phyloP scores from a whole-genome alignment of 2,329 filamentous ascomycete species.

The Knoxdaviesia proteae region DNA sequence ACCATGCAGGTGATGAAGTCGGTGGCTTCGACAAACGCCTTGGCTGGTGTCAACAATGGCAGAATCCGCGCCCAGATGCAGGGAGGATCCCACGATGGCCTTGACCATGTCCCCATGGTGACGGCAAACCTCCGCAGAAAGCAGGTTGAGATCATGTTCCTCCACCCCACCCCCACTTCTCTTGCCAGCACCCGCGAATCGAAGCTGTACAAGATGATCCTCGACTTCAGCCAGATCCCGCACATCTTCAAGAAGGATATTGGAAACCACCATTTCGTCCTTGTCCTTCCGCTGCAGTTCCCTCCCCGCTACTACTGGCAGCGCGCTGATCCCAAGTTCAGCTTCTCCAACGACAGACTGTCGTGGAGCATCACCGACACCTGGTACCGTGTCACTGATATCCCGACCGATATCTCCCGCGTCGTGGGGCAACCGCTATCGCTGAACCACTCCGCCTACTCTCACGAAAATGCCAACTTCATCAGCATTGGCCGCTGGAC shows the following conservation, averaged over 20 bases:
- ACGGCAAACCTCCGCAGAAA: constrained; percentile 17
- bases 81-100: too few relatives aligned
- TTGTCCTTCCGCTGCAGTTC: constrained; percentile 22
- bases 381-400: constrained; percentile 28
- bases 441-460: constrained; percentile 15
- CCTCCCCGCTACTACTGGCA: constrained; percentile 28
- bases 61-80: too few relatives aligned
- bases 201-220: constrained; percentile 18
- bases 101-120: too few relatives aligned
- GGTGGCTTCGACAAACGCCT: too few relatives aligned
- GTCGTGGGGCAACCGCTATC: constrained; percentile 16
- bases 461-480: too few relatives aligned
- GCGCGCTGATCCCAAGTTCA: constrained; percentile 10
- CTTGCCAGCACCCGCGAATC: too few relatives aligned
- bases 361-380: constrained; percentile 11
- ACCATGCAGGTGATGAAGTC: constrained; percentile 40
- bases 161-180: too few relatives aligned
- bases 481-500: constrained; percentile 38
- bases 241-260: constrained; percentile 15
- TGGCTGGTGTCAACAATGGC: too few relatives aligned
- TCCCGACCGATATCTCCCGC: constrained; percentile 15
- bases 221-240: constrained; percentile 25
- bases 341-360: constrained; percentile 12
- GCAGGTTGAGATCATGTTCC: constrained; percentile 20
- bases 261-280: constrained; percentile 12